Conservation (phyloP, 208 protist genomes). For the Crithidia bombi region DNA sequence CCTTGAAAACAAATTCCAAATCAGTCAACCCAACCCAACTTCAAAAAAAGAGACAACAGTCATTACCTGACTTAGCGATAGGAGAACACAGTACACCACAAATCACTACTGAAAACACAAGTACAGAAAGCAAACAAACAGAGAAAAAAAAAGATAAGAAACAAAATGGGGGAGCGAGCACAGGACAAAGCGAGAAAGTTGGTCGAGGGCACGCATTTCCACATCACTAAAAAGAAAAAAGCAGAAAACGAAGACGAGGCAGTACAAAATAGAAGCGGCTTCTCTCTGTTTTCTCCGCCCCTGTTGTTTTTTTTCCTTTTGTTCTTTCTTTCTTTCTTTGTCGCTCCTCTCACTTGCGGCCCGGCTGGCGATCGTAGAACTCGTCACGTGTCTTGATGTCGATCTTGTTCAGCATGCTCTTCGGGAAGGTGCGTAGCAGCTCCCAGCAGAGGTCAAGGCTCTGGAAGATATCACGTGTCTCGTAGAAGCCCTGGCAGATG, state of each 20-base stretch:
- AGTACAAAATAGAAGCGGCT: too few relatives aligned
- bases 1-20: too few relatives aligned
- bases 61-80: not conserved
- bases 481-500: conserved; percentile 97
- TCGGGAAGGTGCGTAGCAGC: conserved; percentile 98
- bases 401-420: conserved; percentile 98
- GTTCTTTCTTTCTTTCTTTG: conserved; percentile 1
- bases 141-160: not conserved
- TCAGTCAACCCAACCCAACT: too few relatives aligned
- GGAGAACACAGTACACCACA: not conserved
- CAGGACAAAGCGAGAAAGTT: too few relatives aligned
- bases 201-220: too few relatives aligned
- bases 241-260: too few relatives aligned
- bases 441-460: conserved; percentile 99
- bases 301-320: conserved; percentile 15
- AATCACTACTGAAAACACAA: not conserved
- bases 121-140: not conserved
- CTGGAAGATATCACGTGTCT: conserved; percentile 98
- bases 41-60: conserved; percentile 5
- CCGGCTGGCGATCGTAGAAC: conserved; percentile 92
- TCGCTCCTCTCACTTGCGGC: conserved; percentile 34
- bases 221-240: too few relatives aligned
- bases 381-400: conserved; percentile 94
- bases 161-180: too few relatives aligned
- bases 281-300: not conserved